Base-by-base conservation (phyloP, 306 rosid genomes). In the Fagus crenata region DNA sequence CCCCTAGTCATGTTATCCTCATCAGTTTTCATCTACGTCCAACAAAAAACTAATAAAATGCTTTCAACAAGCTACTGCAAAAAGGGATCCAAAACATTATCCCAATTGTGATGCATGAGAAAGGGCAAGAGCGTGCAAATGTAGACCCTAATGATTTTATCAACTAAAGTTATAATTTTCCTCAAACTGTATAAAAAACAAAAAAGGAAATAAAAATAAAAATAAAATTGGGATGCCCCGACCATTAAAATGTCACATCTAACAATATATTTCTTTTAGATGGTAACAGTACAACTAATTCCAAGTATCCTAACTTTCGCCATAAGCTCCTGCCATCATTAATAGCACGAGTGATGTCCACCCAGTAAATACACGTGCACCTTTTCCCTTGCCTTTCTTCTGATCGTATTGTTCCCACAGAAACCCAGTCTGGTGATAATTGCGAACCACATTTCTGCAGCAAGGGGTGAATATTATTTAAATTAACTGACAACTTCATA, bases 401-500 rank as follows among this genome's bases (percentile, higher is more conserved):
- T 92, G 97, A 55, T 95, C 97, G 54, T 86, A 95, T 63, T 95
- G 99, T 82, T 95, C 99, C 97, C 97, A 92, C 51, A 95, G 67
- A 75, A 73, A 95, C 69, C 99, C 97, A 36, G 83, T 89, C 79
- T 82, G 79, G 54, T 84, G 75, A 78, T 89, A 89, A 72, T 92
- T 95, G 53, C 77, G 81, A 18, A 91, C 99, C 43, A 88, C 87
- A 84, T 88, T 88, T 84, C 91, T 88, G 85, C 76, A 64, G 17
- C 81, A 81, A 72, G 65, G 3, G 6, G 39, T 33, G 22, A 40
- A 59, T 49, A 1, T 22, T 0, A 1, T 35, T 68, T 18, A 53
- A 28, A 67, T 65, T 36, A 14, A 36, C 33, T 14, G 7, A 41
- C 32, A 12, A 77, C 53, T 56, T n/a, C 49, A 43, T 35, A 36